Conservation (phyloP, 1,284 basidiomycete species). For the Apiotrichum porosum region DNA sequence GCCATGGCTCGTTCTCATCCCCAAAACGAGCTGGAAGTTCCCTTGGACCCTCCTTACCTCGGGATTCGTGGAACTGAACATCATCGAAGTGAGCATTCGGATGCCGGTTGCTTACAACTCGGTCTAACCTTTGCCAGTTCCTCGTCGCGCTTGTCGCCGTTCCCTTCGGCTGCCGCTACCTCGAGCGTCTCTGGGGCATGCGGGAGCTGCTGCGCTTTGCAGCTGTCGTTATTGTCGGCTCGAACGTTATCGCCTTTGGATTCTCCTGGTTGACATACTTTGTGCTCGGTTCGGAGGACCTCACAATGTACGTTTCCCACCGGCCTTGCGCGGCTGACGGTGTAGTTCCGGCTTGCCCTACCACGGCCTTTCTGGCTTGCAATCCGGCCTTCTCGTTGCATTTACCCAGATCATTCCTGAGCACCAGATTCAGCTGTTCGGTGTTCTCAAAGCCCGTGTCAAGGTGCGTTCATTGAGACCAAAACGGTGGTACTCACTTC, state of each 20-base stretch:
- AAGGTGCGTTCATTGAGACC: constrained; percentile 62
- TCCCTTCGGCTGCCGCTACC: constrained; percentile 76
- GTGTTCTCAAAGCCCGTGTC: constrained; percentile 76
- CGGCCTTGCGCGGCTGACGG: too few species aligned
- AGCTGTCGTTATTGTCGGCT: constrained; percentile 66
- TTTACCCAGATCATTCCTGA: constrained; percentile 97
- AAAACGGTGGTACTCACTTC: not conserved
- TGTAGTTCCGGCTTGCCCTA: constrained; percentile 83
- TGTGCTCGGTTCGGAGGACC: constrained; percentile 42
- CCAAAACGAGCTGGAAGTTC: constrained; percentile 75
- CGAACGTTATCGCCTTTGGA: constrained; percentile 79
- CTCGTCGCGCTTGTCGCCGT: constrained; percentile 70
- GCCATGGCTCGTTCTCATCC: constrained; percentile 78
- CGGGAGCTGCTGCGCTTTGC: constrained; percentile 83
- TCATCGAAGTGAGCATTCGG: constrained; percentile 66
- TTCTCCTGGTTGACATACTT: constrained; percentile 47
- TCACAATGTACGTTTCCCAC: constrained; percentile 57
- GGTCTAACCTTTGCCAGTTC: constrained; percentile 54
- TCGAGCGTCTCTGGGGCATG: constrained; percentile 90
- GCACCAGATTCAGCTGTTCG: constrained; percentile 90
- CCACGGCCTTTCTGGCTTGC: constrained; percentile 88
- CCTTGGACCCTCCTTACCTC: constrained; percentile 92
- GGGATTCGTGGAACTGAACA: constrained; percentile 74
- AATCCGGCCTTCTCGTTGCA: constrained; percentile 83
- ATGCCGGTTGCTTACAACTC: not conserved